Conservation (phyloP, 2,329 filamentous ascomycete genomes). For the Claviceps maximensis region DNA sequence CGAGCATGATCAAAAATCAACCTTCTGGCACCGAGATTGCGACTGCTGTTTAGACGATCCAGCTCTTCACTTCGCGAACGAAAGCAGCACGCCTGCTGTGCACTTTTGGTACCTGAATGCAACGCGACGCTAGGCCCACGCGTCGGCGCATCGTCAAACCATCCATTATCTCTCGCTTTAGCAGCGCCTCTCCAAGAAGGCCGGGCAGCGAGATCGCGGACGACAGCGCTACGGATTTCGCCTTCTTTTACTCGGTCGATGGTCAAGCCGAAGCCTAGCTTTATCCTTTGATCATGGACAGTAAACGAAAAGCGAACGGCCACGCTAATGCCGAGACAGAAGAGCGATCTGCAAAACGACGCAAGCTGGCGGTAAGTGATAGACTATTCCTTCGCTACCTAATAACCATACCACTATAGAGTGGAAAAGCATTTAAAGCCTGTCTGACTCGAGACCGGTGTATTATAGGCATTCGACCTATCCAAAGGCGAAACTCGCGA, state of each 20-base stretch:
- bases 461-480: conserved; percentile 30
- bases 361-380: conserved; percentile 35
- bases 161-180: background rate
- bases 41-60: background rate
- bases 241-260: conserved; percentile 8
- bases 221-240: background rate
- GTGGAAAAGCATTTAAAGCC: background rate
- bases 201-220: background rate
- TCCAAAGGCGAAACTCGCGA: conserved; percentile 48
- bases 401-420: background rate
- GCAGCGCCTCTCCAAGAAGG: background rate
- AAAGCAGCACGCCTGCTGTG: conserved; percentile 1
- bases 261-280: conserved; percentile 13
- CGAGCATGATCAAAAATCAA: background rate
- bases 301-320: conserved; percentile 43
- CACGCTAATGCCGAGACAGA: conserved; percentile 30
- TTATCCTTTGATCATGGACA: conserved; percentile 32
- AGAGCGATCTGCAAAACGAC: conserved; percentile 42
- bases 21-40: background rate
- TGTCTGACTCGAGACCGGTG: conserved; percentile 2
- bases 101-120: conserved; percentile 1
- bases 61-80: background rate
- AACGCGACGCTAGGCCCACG: conserved; percentile 10
- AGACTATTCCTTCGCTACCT: background rate
- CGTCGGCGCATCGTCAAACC: conserved; percentile 8